These are phyloP conservation scores for Hansenula anomala DNA, from an alignment of 1,139 yeast species.

Conservation along the genomic window DNA sequence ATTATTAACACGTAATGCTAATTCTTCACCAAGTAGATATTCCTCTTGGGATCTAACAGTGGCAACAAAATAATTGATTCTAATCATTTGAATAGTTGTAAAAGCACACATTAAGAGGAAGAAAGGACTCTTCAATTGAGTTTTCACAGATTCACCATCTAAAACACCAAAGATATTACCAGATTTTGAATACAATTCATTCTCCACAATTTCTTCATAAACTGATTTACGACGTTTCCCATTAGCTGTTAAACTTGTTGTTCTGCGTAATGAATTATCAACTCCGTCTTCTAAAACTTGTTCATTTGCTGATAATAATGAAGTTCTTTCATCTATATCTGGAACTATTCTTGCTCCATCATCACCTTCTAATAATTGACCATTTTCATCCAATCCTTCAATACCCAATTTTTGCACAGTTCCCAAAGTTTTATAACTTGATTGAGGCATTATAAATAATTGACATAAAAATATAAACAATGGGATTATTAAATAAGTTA, in stretches of 20 bases:
- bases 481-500: conserved; percentile 66
- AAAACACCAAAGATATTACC: conserved; percentile 85
- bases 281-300: conserved; percentile 9
- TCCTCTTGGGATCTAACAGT: conserved; percentile 77
- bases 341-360: conserved; percentile 25
- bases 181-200: conserved; percentile 44
- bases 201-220: conserved; percentile 59
- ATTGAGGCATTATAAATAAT: conserved; percentile 69
- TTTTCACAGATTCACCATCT: conserved; percentile 57
- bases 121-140: conserved; percentile 75
- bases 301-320: conserved; percentile 22
- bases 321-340: conserved; percentile 25
- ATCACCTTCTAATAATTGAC: conserved; percentile 27
- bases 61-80: conserved; percentile 89
- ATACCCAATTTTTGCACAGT: conserved; percentile 63
- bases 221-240: conserved; percentile 40
- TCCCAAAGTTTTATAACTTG: conserved; percentile 69
- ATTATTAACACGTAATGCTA: conserved; percentile 58
- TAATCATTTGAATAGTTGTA: conserved; percentile 81
- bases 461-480: conserved; percentile 70
- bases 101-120: conserved; percentile 71
- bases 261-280: conserved; percentile 4
- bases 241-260: conserved; percentile 14
- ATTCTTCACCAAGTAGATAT: conserved; percentile 51
- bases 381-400: conserved; percentile 61